These are phyloP conservation scores for Sphagnum tenellum DNA, from an alignment of 225 moss, liverwort and hornwort genomes.

Conservation along the genomic window DNA sequence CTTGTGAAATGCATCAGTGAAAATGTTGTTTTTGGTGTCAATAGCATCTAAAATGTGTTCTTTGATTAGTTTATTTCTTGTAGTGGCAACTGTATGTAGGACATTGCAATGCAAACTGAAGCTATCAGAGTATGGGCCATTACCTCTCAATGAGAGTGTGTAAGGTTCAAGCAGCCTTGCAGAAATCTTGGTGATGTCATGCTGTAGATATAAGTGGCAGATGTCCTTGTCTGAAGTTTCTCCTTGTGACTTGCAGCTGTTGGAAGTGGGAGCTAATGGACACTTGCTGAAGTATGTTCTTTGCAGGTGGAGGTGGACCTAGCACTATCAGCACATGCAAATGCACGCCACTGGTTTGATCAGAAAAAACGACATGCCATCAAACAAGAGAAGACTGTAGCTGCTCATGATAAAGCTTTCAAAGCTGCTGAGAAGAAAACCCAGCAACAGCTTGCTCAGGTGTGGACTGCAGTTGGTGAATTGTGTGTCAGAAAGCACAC, in stretches of 20 bases:
- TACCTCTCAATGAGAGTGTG: too few species aligned
- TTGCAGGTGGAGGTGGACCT: conserved; percentile 76
- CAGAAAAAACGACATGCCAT: conserved; percentile 86
- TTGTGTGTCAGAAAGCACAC: too few species aligned
- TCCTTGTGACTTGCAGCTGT: not conserved
- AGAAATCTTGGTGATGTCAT: too few species aligned
- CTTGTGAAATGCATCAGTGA: too few species aligned
- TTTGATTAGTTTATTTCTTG: too few species aligned
- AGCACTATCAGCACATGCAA: conserved; percentile 78
- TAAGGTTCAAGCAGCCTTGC: too few species aligned
- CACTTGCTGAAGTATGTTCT: conserved; percentile 8
- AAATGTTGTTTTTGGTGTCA: too few species aligned
- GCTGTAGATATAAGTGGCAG: too few species aligned
- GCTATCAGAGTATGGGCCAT: too few species aligned
- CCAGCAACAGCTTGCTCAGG: conserved; percentile 83
- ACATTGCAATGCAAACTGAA: too few species aligned
- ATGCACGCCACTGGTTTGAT: conserved; percentile 92
- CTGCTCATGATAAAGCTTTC: conserved; percentile 84
- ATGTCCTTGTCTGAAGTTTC: not conserved
- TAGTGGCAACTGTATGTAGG: too few species aligned
- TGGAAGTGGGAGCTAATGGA: not conserved
- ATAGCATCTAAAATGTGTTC: too few species aligned
- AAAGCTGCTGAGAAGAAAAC: conserved; percentile 92
- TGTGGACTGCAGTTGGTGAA: conserved; percentile 1
- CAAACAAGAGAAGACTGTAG: conserved; percentile 89